phyloP scores from a whole-genome alignment of 371 early-diverging fungal genomes.

The Mucor ambiguus region DNA sequence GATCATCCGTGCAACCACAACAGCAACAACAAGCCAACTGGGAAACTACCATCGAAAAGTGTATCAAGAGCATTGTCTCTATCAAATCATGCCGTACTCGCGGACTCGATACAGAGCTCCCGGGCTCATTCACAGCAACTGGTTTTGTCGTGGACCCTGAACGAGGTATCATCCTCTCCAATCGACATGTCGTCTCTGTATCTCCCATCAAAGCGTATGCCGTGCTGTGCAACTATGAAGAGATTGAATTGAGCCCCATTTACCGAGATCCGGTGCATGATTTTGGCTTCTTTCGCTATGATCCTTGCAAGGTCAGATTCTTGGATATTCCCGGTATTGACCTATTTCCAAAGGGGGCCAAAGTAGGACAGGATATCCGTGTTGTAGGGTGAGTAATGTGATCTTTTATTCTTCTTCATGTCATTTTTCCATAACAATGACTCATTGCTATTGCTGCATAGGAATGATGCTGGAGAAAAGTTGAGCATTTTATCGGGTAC shows the following conservation, averaged over 20 bases:
- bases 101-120: conserved; percentile 88
- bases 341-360: conserved; percentile 74
- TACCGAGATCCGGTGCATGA: conserved; percentile 92
- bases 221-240: conserved; percentile 85
- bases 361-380: conserved; percentile 81
- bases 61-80: conserved; percentile 83
- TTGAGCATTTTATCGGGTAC: conserved; percentile 78
- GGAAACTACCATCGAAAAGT: conserved; percentile 75
- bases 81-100: conserved; percentile 82
- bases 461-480: conserved; percentile 85
- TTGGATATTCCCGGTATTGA: conserved; percentile 69
- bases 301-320: conserved; percentile 73
- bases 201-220: conserved; percentile 86
- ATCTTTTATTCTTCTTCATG: not conserved
- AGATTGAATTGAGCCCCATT: conserved; percentile 79
- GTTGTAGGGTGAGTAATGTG: conserved; percentile 67
- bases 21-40: conserved; percentile 37
- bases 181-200: conserved; percentile 86
- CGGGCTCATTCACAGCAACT: conserved; percentile 79
- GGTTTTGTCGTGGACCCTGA: conserved; percentile 92
- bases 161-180: conserved; percentile 85
- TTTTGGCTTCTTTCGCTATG: conserved; percentile 89
- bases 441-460: not conserved
- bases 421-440: not conserved
- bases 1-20: not conserved